Evolutionary conservation across 225 moss, liverwort and hornwort genomes (phyloP).

Genomic region (Neckera pumila): DNA sequence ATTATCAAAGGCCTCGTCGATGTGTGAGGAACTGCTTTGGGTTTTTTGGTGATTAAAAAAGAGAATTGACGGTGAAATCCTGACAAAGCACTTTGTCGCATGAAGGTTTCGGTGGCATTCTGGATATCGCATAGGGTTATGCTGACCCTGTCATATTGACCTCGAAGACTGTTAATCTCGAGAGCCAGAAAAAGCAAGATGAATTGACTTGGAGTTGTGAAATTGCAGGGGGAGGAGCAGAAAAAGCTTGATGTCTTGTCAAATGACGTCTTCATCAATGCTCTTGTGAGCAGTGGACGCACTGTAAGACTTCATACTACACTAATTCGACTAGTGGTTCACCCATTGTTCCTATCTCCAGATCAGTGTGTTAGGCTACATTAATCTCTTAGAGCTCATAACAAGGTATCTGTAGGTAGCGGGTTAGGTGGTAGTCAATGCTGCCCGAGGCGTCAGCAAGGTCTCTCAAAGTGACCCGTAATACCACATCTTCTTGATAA

Average conservation of each 20-base stretch:
- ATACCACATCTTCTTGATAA: not conserved
- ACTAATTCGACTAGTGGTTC: not conserved
- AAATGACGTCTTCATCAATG: constrained; percentile 93
- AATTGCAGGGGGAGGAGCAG: constrained; percentile 90
- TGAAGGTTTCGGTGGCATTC: not conserved
- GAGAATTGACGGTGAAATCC: not conserved
- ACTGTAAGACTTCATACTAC: constrained; percentile 47
- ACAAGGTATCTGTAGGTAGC: not conserved
- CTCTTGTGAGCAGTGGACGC: constrained; percentile 88
- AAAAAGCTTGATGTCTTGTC: constrained; percentile 97
- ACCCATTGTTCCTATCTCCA: not conserved
- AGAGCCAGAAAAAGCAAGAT: not conserved
- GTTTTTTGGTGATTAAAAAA: not conserved
- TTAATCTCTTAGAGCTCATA: not conserved
- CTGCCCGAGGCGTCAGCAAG: not conserved
- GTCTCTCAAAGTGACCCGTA: not conserved
- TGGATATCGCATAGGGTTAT: not conserved
- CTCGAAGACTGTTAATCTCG: not conserved
- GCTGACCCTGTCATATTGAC: not conserved
- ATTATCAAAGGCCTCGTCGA: not conserved
- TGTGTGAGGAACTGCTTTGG: not conserved
- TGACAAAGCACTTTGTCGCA: not conserved
- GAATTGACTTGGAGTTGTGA: not conserved
- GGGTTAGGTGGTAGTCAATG: not conserved
- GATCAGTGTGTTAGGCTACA: not conserved